Base-by-base conservation (phyloP, 805 yeast species). In the Monosporozyma yasuniensis region DNA sequence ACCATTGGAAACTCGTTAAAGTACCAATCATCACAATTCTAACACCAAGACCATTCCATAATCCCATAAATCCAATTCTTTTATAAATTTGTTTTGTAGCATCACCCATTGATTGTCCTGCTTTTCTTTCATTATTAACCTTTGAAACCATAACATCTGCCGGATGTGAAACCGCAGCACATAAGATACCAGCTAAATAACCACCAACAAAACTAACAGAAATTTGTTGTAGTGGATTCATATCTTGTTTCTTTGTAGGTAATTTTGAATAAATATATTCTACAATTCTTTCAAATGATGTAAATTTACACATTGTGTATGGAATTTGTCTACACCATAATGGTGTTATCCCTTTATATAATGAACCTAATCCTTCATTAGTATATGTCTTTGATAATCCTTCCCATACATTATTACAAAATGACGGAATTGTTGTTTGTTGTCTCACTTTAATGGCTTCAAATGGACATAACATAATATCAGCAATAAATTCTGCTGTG, bases 131-230 rank as follows among this genome's bases (percentile, higher is more conserved):
- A 48, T 84, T 76, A 66, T 87, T 90, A 61, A 93, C 80, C 76
- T 89, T 87, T 46, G 96, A 86, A 23, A 91, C 98, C 96, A 93
- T 83, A 32, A 91, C 97, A 69, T 91, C 99, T n/a, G 98, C 98
- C 19, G 99, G 99, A 68, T 93, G 97, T 25, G 97, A 90, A 16
- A 90, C 93, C 47, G 85, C 72, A 7, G 99, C 98, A 75, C 97
- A 91, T 73, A 90, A 80, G 50, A 93, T 83, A 82, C 98, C 99
- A 10, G 98, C 99, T 64, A 91, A 79, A 72, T 91, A 91, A 66
- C 99, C 98, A 68, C 96, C 96, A 45, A 82, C 73, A 73, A 91
- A 93, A 22, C 96, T 87, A 39, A 93, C 96, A 47, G 96, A 95
- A 21, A 96, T 91, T 71, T 93, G 97, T 62, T 84, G 83, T 42